Evolutionary conservation across 257 asterid species (phyloP), one percentile per base, ranked within the genome.

Genomic region (Paraleonurus japonicus): DNA sequence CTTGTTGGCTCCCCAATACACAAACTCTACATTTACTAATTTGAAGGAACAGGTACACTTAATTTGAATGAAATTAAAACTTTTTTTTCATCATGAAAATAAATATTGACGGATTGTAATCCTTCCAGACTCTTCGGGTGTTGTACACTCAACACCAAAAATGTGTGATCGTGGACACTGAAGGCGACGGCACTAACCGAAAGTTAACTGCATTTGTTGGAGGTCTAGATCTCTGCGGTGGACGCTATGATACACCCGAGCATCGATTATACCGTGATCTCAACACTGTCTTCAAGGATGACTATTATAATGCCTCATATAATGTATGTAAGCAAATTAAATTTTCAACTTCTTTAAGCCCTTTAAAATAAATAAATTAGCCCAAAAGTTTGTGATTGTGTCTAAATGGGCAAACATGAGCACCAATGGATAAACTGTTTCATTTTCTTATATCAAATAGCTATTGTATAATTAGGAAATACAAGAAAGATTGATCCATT

Each of bases 121-220:
- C 15, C 0, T 41, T 7, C 4, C 11, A 39, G 54, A 26, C 45
- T 8, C 58, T 0, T 17, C 58, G 27, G 17, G 12, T 13, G 11
- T n/a, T 63, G n/a, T 67, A 67, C 26, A n/a, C 47, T 16, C 72
- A 67, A 11, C 72, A 70, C 48, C 57, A 70, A 54, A 70, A 70
- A 13, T 70, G 75, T 28, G 68, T 70, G 39, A 70, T 70, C 8
- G 68, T 59, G 19, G 75, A 70, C 75, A 39, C 68, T 9, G 17
- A 67, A 67, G 72, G 33, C 4, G 30, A 47, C 2, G 61, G 48
- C 12, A n/a, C 19, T 13, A 43, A 28, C 4, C 60, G 76, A 4
- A 71, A 60, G 61, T 43, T 71, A 28, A 60, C 76, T 4, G 51
- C 76, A 7, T 71, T 60, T 13, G 2, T 71, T 13, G 76, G 68